Percentiles rank a stretch among this genome's conserved stretches.
phyloP scores from a whole-genome alignment of 2,329 filamentous ascomycete species.

The Ophiostoma quercus region DNA sequence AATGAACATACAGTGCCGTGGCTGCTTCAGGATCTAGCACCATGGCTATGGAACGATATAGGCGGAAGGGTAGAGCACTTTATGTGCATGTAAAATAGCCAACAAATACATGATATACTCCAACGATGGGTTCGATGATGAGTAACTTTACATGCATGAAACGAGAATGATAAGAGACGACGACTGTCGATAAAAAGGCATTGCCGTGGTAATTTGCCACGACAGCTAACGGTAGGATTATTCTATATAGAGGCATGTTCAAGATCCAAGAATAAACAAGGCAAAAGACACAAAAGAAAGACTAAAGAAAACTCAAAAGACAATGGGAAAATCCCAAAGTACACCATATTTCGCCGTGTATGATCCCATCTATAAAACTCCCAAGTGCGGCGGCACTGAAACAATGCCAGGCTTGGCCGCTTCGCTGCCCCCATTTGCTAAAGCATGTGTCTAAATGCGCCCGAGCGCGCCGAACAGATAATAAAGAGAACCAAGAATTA shows the following conservation, averaged over 20 bases:
- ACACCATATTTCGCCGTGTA: constrained; percentile 19
- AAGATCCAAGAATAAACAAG: not conserved
- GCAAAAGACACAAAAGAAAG: not conserved
- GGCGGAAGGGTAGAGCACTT: not conserved
- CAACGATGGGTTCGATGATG: not conserved
- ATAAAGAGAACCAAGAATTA: too few relatives aligned
- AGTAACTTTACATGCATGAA: not conserved
- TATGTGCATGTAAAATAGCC: constrained; percentile 5
- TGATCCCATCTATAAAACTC: constrained; percentile 13
- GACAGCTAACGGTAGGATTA: not conserved
- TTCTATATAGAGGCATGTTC: not conserved
- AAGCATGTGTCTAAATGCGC: constrained; percentile 13
- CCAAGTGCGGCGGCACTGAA: not conserved
- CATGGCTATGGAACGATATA: not conserved
- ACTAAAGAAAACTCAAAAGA: not conserved
- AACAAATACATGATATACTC: not conserved
- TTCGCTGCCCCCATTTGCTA: not conserved
- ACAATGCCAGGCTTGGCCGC: constrained; percentile 2
- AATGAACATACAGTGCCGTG: not conserved
- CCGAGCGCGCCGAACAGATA: not conserved
- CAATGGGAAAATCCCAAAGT: not conserved
- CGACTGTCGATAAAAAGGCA: not conserved
- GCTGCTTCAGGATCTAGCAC: not conserved
- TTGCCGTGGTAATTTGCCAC: not conserved
- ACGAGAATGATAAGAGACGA: not conserved